phyloP scores from a whole-genome alignment of 2,329 filamentous ascomycete species.

The Penicillium capsulatum region DNA sequence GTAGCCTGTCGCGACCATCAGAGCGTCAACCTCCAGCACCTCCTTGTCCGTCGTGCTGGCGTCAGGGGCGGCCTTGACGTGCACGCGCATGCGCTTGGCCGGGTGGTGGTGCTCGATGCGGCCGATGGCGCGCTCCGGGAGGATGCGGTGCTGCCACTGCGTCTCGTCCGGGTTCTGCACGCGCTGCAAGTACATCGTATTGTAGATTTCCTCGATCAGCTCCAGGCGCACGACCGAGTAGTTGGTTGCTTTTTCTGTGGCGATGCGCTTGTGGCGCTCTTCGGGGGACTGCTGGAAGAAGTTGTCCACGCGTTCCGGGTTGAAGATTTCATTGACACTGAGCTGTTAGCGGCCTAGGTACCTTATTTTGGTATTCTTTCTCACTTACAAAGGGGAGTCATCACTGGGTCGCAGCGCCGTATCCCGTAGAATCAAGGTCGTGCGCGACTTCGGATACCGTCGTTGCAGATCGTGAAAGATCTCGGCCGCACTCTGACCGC shows the following conservation, averaged over 20 bases:
- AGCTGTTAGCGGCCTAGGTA: slow-evolving; percentile 6
- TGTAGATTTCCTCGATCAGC: slow-evolving; percentile 83
- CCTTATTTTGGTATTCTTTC: background rate
- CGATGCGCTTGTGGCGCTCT: slow-evolving; percentile 59
- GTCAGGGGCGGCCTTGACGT: slow-evolving; percentile 50
- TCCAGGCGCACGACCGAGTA: slow-evolving; percentile 91
- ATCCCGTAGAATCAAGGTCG: slow-evolving; percentile 73
- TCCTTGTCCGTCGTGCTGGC: slow-evolving; percentile 48
- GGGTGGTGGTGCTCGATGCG: slow-evolving; percentile 54
- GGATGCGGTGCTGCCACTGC: slow-evolving; percentile 77
- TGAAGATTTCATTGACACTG: slow-evolving; percentile 87
- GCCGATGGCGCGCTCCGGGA: slow-evolving; percentile 63
- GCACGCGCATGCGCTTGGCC: slow-evolving; percentile 54
- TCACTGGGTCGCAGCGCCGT: slow-evolving; percentile 85
- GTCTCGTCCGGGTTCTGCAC: slow-evolving; percentile 65
- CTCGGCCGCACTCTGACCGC: slow-evolving; percentile 89
- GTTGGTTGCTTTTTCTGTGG: slow-evolving; percentile 77
- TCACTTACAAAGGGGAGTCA: slow-evolving; percentile 83
- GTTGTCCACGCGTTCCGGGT: slow-evolving; percentile 75
- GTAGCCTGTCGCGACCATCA: slow-evolving; percentile 88
- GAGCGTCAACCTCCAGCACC: slow-evolving; percentile 67
- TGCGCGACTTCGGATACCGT: slow-evolving; percentile 75
- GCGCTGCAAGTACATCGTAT: slow-evolving; percentile 80
- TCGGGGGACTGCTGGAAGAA: slow-evolving; percentile 65
- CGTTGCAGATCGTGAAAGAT: slow-evolving; percentile 86